Percentiles rank a stretch among this genome's conserved stretches.
Conservation (phyloP, 2,329 filamentous ascomycete genomes). For the Clonostachys chloroleuca region DNA sequence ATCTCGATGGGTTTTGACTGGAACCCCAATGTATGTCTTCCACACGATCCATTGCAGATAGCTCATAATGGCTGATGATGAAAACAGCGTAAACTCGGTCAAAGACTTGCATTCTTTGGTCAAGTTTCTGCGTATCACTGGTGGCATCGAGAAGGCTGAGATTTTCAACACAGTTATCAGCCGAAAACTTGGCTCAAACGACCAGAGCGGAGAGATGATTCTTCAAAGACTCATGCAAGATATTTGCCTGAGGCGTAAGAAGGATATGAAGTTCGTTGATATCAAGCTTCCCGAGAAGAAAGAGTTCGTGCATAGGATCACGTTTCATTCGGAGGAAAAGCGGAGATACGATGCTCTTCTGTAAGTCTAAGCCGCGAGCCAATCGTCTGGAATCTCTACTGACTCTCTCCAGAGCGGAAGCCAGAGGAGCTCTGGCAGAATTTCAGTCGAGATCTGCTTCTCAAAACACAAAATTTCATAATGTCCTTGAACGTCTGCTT, state of each 20-base stretch:
- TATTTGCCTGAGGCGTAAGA: conserved; percentile 75
- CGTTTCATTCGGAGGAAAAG: conserved; percentile 69
- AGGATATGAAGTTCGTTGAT: conserved; percentile 86
- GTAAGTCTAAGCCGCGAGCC: conserved; percentile 29
- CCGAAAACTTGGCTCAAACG: conserved; percentile 58
- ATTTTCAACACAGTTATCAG: conserved; percentile 65
- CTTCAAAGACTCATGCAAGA: conserved; percentile 76
- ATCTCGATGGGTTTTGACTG: conserved; percentile 75
- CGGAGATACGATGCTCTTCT: conserved; percentile 73
- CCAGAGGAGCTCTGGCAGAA: conserved; percentile 63
- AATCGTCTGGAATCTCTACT: conserved; percentile 6
- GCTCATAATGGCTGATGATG: conserved; percentile 5
- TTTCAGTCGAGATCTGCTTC: conserved; percentile 44
- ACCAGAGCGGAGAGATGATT: conserved; percentile 54
- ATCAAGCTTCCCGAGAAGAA: conserved; percentile 72
- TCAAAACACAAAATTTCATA: conserved; percentile 58
- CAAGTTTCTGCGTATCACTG: conserved; percentile 71
- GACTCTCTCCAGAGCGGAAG: conserved; percentile 53
- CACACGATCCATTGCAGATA: conserved; percentile 10
- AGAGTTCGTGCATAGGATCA: conserved; percentile 72
- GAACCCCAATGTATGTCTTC: conserved; percentile 66
- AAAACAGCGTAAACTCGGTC: conserved; percentile 66
- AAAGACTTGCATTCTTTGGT: conserved; percentile 78
- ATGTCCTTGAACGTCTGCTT: conserved; percentile 76
- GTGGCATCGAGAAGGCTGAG: conserved; percentile 67